A percentile compares a stretch with the other conserved stretches of the same genome.
Evolutionary conservation across 192 early-diverging fungal genomes (phyloP).

Genomic region (Rhizoclosmatium sp.): DNA sequence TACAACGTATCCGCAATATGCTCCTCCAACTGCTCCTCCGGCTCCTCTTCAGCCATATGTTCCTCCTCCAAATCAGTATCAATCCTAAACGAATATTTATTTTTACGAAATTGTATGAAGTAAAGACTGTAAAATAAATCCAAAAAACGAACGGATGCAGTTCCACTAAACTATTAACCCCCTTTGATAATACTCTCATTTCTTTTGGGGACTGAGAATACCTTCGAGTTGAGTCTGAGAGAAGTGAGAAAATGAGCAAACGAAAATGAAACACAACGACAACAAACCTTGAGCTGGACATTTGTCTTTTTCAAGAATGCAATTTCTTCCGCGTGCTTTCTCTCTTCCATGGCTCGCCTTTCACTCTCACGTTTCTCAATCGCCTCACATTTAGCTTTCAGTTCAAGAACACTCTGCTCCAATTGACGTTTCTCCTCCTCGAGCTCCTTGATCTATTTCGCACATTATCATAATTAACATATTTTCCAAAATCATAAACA

Average conservation of each 20-base stretch:
- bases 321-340: slow-evolving; percentile 73
- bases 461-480: neutral
- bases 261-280: neutral
- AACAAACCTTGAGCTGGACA: slow-evolving; percentile 66
- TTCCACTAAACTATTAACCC: neutral
- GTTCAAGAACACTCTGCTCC: slow-evolving; percentile 64
- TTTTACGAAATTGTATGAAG: neutral
- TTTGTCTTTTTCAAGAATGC: slow-evolving; percentile 74
- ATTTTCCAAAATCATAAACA: neutral
- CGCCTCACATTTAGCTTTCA: slow-evolving; percentile 71
- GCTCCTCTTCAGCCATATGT: neutral
- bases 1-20: neutral
- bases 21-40: neutral
- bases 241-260: neutral
- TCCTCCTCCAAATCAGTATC: neutral
- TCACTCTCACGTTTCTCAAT: slow-evolving; percentile 71
- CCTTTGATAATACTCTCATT: slow-evolving; percentile 38
- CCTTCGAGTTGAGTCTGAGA: slow-evolving; percentile 70
- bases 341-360: slow-evolving; percentile 68
- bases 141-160: neutral
- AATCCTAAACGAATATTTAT: neutral
- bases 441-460: slow-evolving; percentile 61
- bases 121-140: neutral
- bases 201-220: slow-evolving; percentile 71
- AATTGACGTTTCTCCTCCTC: slow-evolving; percentile 70